Percentiles rank a stretch among this genome's conserved stretches.
phyloP scores from a whole-genome alignment of 2,329 filamentous ascomycete species.

The Penicillium fuscoglaucum region DNA sequence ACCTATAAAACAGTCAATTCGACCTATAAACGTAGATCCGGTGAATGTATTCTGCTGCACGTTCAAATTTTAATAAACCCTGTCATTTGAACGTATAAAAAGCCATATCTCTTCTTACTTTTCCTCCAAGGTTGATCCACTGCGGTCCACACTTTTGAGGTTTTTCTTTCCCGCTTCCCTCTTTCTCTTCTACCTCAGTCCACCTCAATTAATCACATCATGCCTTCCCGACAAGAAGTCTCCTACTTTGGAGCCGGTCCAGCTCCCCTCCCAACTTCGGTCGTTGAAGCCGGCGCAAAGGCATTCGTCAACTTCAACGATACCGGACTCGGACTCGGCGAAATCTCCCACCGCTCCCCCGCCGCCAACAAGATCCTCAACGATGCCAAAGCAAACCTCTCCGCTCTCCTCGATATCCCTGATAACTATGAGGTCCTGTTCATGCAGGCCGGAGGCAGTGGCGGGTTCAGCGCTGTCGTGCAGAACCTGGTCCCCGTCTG shows the following conservation, averaged over 20 bases:
- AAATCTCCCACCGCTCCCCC: slow-evolving; percentile 84
- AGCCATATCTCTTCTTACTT: background rate
- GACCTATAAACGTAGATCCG: background rate
- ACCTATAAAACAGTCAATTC: slow-evolving; percentile 4
- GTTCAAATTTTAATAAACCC: background rate
- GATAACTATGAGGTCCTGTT: slow-evolving; percentile 81
- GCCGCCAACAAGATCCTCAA: slow-evolving; percentile 77
- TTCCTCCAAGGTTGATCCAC: slow-evolving; percentile 24
- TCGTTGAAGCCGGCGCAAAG: slow-evolving; percentile 73
- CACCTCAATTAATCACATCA: slow-evolving; percentile 12
- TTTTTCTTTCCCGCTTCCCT: slow-evolving; percentile 18
- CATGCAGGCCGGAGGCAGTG: slow-evolving; percentile 70
- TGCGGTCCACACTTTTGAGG: slow-evolving; percentile 21
- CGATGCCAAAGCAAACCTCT: slow-evolving; percentile 72
- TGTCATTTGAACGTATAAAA: background rate
- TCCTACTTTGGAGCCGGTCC: slow-evolving; percentile 90
- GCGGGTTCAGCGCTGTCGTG: slow-evolving; percentile 78
- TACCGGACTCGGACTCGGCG: slow-evolving; percentile 80
- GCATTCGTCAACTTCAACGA: slow-evolving; percentile 79
- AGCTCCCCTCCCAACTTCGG: slow-evolving; percentile 76
- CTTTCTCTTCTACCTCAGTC: slow-evolving; percentile 5
- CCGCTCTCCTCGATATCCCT: slow-evolving; percentile 75
- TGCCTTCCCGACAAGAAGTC: slow-evolving; percentile 73
- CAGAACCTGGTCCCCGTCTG: slow-evolving; percentile 84
- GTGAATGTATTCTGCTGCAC: slow-evolving; percentile 9